phyloP scores from a whole-genome alignment of 1,139 yeast species.

The Candida sojae region DNA sequence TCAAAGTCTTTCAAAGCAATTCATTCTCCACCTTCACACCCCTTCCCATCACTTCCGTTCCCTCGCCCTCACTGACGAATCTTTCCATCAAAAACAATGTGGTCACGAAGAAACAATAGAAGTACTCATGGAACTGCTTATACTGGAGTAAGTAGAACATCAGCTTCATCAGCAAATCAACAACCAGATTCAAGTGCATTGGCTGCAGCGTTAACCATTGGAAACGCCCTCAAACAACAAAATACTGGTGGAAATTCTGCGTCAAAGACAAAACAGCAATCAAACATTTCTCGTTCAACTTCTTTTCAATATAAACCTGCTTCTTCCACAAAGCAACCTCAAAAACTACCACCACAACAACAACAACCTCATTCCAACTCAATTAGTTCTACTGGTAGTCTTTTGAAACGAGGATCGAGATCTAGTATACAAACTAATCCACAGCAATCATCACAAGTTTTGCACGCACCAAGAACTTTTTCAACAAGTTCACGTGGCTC shows the following conservation, averaged over 20 bases:
- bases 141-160: conserved; percentile 45
- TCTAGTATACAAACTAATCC: conserved; percentile 8
- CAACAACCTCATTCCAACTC: conserved; percentile 5
- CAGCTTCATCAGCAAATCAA: conserved; percentile 32
- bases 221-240: conserved; percentile 22
- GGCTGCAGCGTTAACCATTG: conserved; percentile 52
- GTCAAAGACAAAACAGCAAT: background rate
- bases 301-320: conserved; percentile 4
- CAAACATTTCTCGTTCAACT: conserved; percentile 6
- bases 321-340: background rate
- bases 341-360: background rate
- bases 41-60: no score
- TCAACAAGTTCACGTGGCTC: conserved; percentile 18
- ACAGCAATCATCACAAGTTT: background rate
- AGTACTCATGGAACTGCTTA: conserved; percentile 36
- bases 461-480: conserved; percentile 14
- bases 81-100: conserved; percentile 19
- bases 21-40: no score
- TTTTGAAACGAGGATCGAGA: conserved; percentile 18
- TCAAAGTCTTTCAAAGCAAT: no score
- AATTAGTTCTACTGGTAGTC: conserved; percentile 14
- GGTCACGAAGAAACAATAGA: conserved; percentile 37
- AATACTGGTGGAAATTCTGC: background rate
- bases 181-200: conserved; percentile 40
- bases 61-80: no score